Evolutionary conservation across 2,329 filamentous ascomycete genomes (phyloP).

Genomic region (Fonsecaea pugnacius): DNA sequence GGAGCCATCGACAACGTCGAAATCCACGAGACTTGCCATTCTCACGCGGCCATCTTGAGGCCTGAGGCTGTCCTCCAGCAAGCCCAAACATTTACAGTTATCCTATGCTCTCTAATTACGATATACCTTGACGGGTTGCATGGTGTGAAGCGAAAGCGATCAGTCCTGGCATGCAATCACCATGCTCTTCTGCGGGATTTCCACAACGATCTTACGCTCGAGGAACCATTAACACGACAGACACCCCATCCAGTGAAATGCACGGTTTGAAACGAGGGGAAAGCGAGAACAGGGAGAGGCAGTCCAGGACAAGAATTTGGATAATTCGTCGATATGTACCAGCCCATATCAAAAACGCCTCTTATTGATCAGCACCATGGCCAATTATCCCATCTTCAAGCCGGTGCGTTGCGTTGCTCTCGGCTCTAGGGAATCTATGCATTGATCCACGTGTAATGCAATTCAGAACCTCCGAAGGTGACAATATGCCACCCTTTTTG

Average conservation of each 20-base stretch:
- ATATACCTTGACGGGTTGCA: neutral
- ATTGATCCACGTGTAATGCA: slow-evolving; percentile 4
- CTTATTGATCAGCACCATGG: slow-evolving; percentile 21
- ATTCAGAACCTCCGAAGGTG: neutral
- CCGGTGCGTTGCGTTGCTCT: slow-evolving; percentile 4
- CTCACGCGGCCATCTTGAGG: neutral
- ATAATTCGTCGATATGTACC: slow-evolving; percentile 20
- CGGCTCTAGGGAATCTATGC: slow-evolving; percentile 28
- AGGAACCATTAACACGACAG: neutral
- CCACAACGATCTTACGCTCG: neutral
- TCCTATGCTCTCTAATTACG: too few relatives aligned
- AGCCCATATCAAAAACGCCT: slow-evolving; percentile 24
- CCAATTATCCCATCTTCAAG: slow-evolving; percentile 30
- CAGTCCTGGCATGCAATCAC: neutral
- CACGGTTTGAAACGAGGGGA: neutral
- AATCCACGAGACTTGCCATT: neutral
- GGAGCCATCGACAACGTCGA: neutral
- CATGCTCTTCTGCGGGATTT: neutral
- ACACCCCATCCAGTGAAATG: neutral
- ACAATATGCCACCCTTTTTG: neutral
- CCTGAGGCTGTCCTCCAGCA: neutral
- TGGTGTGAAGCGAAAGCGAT: neutral
- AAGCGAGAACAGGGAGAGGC: neutral
- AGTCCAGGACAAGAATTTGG: slow-evolving; percentile 4
- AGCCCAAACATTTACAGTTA: neutral